Conservation (phyloP, 2,329 filamentous ascomycete genomes). For the Claviceps sp. region DNA sequence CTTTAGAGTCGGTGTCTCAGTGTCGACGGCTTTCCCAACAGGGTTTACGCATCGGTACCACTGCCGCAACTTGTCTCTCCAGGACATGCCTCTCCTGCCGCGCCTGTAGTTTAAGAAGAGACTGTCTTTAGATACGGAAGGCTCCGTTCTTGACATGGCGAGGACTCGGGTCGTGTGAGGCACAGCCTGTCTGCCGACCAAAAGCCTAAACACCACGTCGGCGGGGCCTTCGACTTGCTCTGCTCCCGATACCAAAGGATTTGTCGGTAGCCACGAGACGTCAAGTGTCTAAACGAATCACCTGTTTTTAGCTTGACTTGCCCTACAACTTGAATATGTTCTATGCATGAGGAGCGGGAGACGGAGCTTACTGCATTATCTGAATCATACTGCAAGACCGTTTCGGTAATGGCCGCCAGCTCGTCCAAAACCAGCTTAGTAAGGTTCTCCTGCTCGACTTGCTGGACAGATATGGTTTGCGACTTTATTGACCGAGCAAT, state of each 20-base stretch:
- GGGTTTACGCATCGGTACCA: slow-evolving; percentile 19
- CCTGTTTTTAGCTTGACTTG: neutral
- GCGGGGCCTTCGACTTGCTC: slow-evolving; percentile 23
- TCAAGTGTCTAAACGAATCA: slow-evolving; percentile 13
- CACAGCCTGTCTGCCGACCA: slow-evolving; percentile 18
- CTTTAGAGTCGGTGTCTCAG: neutral
- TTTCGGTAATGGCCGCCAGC: slow-evolving; percentile 21
- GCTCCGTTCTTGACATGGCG: slow-evolving; percentile 8
- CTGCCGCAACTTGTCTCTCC: slow-evolving; percentile 19
- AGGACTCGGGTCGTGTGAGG: slow-evolving; percentile 8
- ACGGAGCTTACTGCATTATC: slow-evolving; percentile 10
- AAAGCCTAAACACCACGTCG: slow-evolving; percentile 32
- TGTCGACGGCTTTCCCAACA: slow-evolving; percentile 3
- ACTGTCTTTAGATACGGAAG: slow-evolving; percentile 1
- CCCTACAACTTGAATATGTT: no score
- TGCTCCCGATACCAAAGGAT: neutral
- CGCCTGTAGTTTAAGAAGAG: slow-evolving; percentile 15
- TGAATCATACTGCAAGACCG: slow-evolving; percentile 13
- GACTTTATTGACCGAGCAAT: slow-evolving; percentile 15
- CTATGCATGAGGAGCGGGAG: neutral
- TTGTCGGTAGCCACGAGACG: slow-evolving; percentile 29
- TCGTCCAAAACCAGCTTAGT: slow-evolving; percentile 13
- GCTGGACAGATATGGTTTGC: slow-evolving; percentile 13
- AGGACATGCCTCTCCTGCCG: slow-evolving; percentile 19
- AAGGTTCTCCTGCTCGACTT: slow-evolving; percentile 10